Conservation (phyloP, 73 alveolate genomes). For the Paramecium caudatum region DNA sequence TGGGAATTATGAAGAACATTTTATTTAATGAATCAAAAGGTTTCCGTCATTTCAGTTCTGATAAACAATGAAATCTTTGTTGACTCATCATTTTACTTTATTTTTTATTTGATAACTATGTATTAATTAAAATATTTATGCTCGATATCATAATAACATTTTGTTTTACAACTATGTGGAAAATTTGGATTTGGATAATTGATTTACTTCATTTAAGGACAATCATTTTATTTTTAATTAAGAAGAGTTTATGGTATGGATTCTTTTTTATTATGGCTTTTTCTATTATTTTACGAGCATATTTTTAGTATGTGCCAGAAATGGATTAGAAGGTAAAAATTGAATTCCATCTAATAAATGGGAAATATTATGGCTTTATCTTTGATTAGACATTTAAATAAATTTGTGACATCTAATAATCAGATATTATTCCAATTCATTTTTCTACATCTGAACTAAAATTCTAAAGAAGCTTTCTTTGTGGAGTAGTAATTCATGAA, state of each 20-base stretch:
- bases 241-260: slow-evolving; percentile 32
- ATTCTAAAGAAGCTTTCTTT: neutral
- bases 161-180: too few relatives aligned
- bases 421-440: neutral
- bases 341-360: neutral
- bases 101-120: neutral
- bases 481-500: neutral
- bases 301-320: neutral
- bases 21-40: slow-evolving; percentile 43
- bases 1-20: slow-evolving; percentile 9
- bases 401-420: neutral
- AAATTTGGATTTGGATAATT: too few relatives aligned
- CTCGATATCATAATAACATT: neutral
- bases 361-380: slow-evolving; percentile 34
- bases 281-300: neutral
- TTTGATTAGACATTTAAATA: neutral
- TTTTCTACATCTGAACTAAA: neutral
- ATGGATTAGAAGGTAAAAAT: neutral
- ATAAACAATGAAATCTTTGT: too few relatives aligned
- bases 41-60: neutral
- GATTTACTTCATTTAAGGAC: too few relatives aligned
- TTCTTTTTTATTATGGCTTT: neutral
- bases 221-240: neutral
- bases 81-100: too few relatives aligned
- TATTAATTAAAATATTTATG: neutral